Conservation (phyloP, 192 early-diverging fungal species). For the Umbelopsis sp. region DNA sequence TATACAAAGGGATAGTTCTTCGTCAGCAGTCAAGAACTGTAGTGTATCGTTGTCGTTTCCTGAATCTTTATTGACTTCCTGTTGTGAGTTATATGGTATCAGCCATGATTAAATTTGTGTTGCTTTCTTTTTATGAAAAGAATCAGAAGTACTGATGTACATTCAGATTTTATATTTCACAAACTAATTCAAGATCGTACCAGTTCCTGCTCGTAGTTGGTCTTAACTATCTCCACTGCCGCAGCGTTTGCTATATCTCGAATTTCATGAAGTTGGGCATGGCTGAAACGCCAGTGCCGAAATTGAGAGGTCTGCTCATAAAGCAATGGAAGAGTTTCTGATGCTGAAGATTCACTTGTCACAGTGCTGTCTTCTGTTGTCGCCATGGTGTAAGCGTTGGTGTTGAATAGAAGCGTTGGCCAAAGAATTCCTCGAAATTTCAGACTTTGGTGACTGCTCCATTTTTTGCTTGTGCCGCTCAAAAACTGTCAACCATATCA, state of each 20-base stretch:
- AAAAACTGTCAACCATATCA: not conserved
- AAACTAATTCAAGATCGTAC: slow-evolving; percentile 23
- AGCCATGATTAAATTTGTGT: not conserved
- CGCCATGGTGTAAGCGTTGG: not conserved
- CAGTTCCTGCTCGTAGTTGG: slow-evolving; percentile 57
- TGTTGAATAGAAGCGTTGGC: no score
- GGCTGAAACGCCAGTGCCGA: slow-evolving; percentile 72
- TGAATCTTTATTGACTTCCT: not conserved
- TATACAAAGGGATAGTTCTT: slow-evolving; percentile 52
- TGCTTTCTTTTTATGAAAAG: not conserved
- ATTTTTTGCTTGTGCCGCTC: not conserved
- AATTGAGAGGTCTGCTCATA: slow-evolving; percentile 76
- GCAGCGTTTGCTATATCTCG: slow-evolving; percentile 57
- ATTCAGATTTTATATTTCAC: not conserved
- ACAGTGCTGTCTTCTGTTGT: not conserved
- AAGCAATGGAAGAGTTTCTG: slow-evolving; percentile 26
- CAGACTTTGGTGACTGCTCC: not conserved
- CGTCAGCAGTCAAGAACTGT: slow-evolving; percentile 50
- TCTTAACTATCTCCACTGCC: slow-evolving; percentile 58
- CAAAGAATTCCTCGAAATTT: no score
- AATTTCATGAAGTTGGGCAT: slow-evolving; percentile 52
- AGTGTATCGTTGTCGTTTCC: slow-evolving; percentile 24
- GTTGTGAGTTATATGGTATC: not conserved
- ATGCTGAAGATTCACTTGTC: not conserved
- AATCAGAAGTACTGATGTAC: not conserved